A percentile compares a stretch with the other conserved stretches of the same genome.
These are phyloP conservation scores for Fusarium siculi DNA, from an alignment of 2,329 filamentous ascomycete species.

Conservation along the genomic window DNA sequence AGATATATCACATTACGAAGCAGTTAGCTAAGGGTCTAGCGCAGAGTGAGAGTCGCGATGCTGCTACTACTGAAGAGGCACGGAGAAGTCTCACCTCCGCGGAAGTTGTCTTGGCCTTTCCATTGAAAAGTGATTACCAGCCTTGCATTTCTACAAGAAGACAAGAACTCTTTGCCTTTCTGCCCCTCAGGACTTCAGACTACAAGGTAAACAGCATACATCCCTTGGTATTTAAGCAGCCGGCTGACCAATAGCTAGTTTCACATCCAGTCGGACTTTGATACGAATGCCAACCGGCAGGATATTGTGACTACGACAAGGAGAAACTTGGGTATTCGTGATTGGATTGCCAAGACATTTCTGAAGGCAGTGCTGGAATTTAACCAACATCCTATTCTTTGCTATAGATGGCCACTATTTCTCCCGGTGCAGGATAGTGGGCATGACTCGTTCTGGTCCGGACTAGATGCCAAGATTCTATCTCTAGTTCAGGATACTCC, in stretches of 20 bases:
- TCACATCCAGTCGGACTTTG: conserved; percentile 33
- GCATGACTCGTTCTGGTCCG: conserved; percentile 15
- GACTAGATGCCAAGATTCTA: neutral
- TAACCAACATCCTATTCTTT: conserved; percentile 14
- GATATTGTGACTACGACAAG: conserved; percentile 19
- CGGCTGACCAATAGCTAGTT: conserved; percentile 17
- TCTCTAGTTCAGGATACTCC: neutral
- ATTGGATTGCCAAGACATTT: neutral
- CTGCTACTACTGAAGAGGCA: neutral
- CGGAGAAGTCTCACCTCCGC: neutral
- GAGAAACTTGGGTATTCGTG: conserved; percentile 12
- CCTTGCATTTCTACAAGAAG: neutral
- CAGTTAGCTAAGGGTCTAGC: neutral
- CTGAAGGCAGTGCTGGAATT: conserved; percentile 15
- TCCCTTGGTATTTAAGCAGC: too few species aligned
- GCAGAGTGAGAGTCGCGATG: conserved; percentile 20
- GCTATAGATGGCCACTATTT: conserved; percentile 27
- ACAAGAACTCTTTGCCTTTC: conserved; percentile 30
- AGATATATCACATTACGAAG: conserved; percentile 27
- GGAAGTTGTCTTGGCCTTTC: conserved; percentile 34
- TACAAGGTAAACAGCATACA: neutral
- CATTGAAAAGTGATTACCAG: neutral
- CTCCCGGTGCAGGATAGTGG: neutral
- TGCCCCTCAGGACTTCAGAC: conserved; percentile 12
- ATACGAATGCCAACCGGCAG: conserved; percentile 22